Percentiles rank a stretch among this genome's conserved stretches.
Conservation (phyloP, 2,329 filamentous ascomycete species). For the Cladosporium sp. region DNA sequence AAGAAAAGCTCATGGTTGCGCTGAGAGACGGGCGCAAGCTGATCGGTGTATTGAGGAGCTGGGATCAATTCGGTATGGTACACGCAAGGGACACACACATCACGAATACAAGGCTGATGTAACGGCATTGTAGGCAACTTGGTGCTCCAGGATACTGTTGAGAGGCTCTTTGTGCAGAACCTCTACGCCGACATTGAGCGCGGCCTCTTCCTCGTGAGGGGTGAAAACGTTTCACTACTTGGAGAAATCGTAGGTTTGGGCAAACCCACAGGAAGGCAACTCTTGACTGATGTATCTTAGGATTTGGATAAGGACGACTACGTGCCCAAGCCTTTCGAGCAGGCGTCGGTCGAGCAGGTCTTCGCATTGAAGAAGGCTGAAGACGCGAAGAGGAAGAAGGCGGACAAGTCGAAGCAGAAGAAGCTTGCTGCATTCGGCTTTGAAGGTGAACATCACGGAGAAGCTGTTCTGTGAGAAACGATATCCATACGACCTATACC, state of each 20-base stretch:
- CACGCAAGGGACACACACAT: neutral
- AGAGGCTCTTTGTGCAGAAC: slow-evolving; percentile 75
- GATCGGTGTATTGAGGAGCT: slow-evolving; percentile 87
- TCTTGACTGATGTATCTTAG: slow-evolving; percentile 34
- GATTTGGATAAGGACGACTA: slow-evolving; percentile 96
- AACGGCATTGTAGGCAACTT: slow-evolving; percentile 69
- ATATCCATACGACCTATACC: neutral
- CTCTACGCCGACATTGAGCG: slow-evolving; percentile 82
- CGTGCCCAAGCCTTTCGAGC: slow-evolving; percentile 66
- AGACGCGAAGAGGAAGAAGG: slow-evolving; percentile 66
- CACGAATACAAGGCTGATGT: slow-evolving; percentile 17
- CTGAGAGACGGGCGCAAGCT: slow-evolving; percentile 92
- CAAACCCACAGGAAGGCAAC: neutral
- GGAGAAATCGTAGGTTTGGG: slow-evolving; percentile 71
- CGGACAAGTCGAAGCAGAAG: slow-evolving; percentile 70
- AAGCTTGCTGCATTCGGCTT: slow-evolving; percentile 79
- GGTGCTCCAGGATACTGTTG: slow-evolving; percentile 87
- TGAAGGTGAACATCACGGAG: slow-evolving; percentile 79
- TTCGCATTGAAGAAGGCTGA: slow-evolving; percentile 71
- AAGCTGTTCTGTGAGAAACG: slow-evolving; percentile 63
- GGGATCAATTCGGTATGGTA: slow-evolving; percentile 89
- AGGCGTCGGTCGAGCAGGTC: slow-evolving; percentile 68
- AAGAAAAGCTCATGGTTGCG: slow-evolving; percentile 92
- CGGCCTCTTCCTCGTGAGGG: slow-evolving; percentile 87
- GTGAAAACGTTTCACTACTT: slow-evolving; percentile 93